Percentiles rank a stretch among this genome's conserved stretches.
These are phyloP conservation scores for Alternaria brassicicola DNA, from an alignment of 2,329 filamentous ascomycete species.

Conservation along the genomic window DNA sequence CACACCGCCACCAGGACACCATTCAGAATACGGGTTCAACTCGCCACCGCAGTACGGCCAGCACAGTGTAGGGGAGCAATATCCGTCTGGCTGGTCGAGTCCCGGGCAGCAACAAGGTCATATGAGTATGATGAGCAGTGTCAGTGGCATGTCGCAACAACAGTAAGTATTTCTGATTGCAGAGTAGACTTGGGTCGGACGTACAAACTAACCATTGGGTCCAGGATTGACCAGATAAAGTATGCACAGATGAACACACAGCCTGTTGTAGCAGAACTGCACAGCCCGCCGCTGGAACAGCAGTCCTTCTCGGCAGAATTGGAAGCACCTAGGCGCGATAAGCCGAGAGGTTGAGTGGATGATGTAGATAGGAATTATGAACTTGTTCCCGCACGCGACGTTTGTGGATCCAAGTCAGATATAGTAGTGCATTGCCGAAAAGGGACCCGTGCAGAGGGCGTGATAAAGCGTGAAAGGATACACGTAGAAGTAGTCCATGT, in stretches of 20 bases:
- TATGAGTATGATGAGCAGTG: conserved; percentile 26
- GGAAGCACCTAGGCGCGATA: conserved; percentile 27
- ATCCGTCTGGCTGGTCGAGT: conserved; percentile 33
- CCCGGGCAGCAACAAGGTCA: conserved; percentile 22
- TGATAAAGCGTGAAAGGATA: neutral
- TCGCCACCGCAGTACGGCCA: conserved; percentile 32
- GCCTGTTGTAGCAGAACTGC: conserved; percentile 27
- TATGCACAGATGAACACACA: conserved; percentile 16
- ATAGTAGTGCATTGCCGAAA: neutral
- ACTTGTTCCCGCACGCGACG: neutral
- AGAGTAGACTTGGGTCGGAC: neutral
- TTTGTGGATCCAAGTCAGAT: neutral
- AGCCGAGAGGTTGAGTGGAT: neutral
- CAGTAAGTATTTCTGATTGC: conserved; percentile 25
- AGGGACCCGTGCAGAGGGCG: neutral
- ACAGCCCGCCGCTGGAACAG: conserved; percentile 28
- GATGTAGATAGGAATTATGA: neutral
- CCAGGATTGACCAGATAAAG: conserved; percentile 32
- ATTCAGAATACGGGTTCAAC: conserved; percentile 20
- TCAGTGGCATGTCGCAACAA: conserved; percentile 28
- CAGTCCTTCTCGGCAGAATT: conserved; percentile 34
- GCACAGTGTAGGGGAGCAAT: conserved; percentile 30
- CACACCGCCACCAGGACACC: conserved; percentile 13
- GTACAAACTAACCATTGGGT: neutral
- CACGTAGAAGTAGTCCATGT: neutral